phyloP scores from a whole-genome alignment of 805 yeast genomes.

The Starmerella etchellsii region DNA sequence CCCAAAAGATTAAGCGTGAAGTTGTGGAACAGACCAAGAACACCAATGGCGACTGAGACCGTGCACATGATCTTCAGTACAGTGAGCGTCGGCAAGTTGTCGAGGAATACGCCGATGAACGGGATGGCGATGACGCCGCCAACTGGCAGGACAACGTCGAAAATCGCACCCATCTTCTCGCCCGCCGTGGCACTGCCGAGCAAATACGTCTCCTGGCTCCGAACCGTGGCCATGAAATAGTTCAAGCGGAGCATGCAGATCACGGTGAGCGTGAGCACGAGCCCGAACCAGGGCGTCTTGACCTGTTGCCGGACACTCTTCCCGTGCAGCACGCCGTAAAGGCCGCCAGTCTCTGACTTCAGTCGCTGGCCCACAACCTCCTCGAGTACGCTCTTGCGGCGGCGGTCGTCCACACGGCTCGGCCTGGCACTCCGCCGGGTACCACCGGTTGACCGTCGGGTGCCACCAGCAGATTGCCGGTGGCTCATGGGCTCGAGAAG shows the following conservation, averaged over 20 bases:
- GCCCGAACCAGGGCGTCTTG: constrained; percentile 55
- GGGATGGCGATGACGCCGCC: constrained; percentile 86
- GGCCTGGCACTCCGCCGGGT: constrained; percentile 2
- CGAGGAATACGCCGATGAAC: constrained; percentile 67
- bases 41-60: constrained; percentile 52
- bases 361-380: constrained; percentile 9
- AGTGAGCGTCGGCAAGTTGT: constrained; percentile 51
- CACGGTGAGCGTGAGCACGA: constrained; percentile 68
- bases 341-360: constrained; percentile 24
- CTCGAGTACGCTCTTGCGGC: constrained; percentile 13
- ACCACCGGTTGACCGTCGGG: no score
- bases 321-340: constrained; percentile 72
- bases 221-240: constrained; percentile 82
- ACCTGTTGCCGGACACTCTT: constrained; percentile 35
- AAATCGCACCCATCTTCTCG: constrained; percentile 49
- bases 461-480: background rate
- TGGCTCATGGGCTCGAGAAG: background rate
- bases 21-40: constrained; percentile 49
- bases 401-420: constrained; percentile 8
- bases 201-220: constrained; percentile 67
- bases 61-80: constrained; percentile 37
- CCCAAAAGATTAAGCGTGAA: constrained; percentile 49
- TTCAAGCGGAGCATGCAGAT: constrained; percentile 85
- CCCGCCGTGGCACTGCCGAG: constrained; percentile 41
- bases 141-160: constrained; percentile 74